Percentiles rank a stretch among this genome's conserved stretches.
phyloP scores from a whole-genome alignment of 1,284 basidiomycete species.

The Ustilago esculenta region DNA sequence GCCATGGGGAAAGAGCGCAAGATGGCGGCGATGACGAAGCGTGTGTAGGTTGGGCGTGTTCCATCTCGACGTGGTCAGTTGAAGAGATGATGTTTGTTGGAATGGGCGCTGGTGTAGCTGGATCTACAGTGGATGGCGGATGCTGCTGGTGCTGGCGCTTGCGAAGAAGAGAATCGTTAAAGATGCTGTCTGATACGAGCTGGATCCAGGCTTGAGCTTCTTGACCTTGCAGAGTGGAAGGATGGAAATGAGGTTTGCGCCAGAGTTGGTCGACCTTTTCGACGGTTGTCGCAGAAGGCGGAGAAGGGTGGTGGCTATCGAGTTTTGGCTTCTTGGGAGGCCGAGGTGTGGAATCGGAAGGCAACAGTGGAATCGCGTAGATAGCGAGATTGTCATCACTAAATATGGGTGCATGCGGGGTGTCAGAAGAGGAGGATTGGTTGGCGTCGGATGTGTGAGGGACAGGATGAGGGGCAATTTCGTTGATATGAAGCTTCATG shows the following conservation, averaged over 20 bases:
- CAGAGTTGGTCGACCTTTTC: constrained; percentile 30
- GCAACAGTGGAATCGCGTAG: constrained; percentile 74
- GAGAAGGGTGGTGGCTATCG: neutral
- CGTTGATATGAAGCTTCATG: constrained; percentile 43
- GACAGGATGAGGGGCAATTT: constrained; percentile 15
- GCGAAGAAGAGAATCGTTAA: constrained; percentile 54
- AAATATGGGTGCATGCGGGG: constrained; percentile 70
- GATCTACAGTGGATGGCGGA: neutral
- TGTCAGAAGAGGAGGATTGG: constrained; percentile 19
- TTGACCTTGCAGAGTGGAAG: constrained; percentile 38
- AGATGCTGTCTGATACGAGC: constrained; percentile 60
- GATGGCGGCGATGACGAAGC: neutral
- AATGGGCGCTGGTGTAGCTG: neutral
- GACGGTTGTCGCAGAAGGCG: constrained; percentile 5
- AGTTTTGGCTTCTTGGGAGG: constrained; percentile 32
- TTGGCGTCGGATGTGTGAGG: constrained; percentile 17
- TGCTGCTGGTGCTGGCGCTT: constrained; percentile 21
- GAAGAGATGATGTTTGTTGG: constrained; percentile 4
- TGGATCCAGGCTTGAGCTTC: constrained; percentile 51
- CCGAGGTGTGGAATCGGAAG: constrained; percentile 30
- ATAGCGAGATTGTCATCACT: constrained; percentile 75
- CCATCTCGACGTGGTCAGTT: constrained; percentile 22
- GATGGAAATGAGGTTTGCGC: constrained; percentile 42
- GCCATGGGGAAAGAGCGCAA: constrained; percentile 12
- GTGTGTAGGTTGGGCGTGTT: constrained; percentile 4